Base-by-base conservation (phyloP, 225 moss, liverwort and hornwort species). In the Physcomitrellopsis africana region DNA sequence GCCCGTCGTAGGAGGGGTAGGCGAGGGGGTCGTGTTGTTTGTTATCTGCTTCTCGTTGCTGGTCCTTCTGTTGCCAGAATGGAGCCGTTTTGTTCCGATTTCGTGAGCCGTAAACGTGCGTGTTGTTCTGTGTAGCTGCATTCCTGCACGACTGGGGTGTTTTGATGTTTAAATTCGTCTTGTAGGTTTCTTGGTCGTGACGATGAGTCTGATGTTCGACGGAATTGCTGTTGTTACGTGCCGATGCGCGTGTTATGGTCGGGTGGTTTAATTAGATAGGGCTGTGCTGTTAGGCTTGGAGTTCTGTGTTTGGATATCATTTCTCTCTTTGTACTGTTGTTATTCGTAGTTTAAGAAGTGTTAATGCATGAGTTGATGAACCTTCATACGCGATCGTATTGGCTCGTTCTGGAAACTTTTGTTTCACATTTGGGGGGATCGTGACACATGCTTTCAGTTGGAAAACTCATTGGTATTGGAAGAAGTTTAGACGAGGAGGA, bases 321-420 rank as follows among this genome's bases (percentile, higher is more conserved):
- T 37, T 17, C 49, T 18, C 16, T 5, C 3, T 2, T 20, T 10
- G 22, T 59, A 48, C 8, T 3, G 43, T 60, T 18, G 9, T 26
- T 70, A 2, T 24, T 46, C 2, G 10, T 17, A 0, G 19, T 66
- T 66, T n/a, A 12, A 27, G 23, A 11, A 7, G 32, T 58, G 57
- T 44, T 32, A 12, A 52, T 60, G 44, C 63, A 16, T 32, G 51
- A 43, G 68, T 77, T 27, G 62, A 54, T 77, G 68, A 78, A 53
- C 23, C 69, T 74, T 27, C 44, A 24, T 18, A 10, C 15, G 53
- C 20, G 44, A 65, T 65, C 9, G 8, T 32, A 65, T 56, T n/a
- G 11, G 13, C 17, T n/a, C 20, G 43, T 74, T 12, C 29, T 18
- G 26, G 55, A 37, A 15, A 15, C 15, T 65, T 5, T 58, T 63